Evolutionary conservation across 176 grass and related monocot species (phyloP), one percentile per base, ranked within the genome.

Genomic region (Melocanna baccifera): DNA sequence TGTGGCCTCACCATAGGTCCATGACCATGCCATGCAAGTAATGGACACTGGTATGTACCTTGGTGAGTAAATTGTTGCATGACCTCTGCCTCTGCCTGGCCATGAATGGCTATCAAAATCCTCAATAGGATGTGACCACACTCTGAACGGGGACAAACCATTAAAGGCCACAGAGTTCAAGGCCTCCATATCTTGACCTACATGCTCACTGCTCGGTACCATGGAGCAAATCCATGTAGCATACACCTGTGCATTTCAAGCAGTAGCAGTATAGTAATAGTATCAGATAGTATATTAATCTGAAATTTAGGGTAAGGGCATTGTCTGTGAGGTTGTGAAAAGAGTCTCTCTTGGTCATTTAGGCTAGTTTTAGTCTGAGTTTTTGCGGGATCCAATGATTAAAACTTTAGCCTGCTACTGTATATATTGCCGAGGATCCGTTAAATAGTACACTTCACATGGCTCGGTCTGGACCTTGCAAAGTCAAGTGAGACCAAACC

Each of bases 61-160:
- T 63, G 52, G 77, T 12, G 75, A 84, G 75, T 83, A 84, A 80
- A 84, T 91, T 70, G 75, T 76, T 87, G 75, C 62, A 62, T 76
- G 80, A 75, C 51, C 68, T 84, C 84, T 87, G 78, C 72, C 36
- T 78, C 57, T 84, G 88, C 84, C 48, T 87, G 80, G 50, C 58
- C 68, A 84, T 62, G 89, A 87, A 87, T 87, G 80, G 80, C 77
- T 91, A 83, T 81, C 89, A 91, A 91, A 87, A 91, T 87, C 85
- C 81, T 84, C 85, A 84, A 84, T 75, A 67, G 65, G 87, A 92
- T 88, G 90, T 92, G 92, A 92, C 92, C 57, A 85, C 67, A 90
- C 92, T 87, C 77, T 85, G 86, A 32, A n/a, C 59, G 79, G 71
- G 80, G 76, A 91, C 89, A 94, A 91, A 66, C 55, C 84, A 92